Base-by-base conservation (phyloP, 768 basidiomycete species). In the Sistotremastrum niveocremeum region DNA sequence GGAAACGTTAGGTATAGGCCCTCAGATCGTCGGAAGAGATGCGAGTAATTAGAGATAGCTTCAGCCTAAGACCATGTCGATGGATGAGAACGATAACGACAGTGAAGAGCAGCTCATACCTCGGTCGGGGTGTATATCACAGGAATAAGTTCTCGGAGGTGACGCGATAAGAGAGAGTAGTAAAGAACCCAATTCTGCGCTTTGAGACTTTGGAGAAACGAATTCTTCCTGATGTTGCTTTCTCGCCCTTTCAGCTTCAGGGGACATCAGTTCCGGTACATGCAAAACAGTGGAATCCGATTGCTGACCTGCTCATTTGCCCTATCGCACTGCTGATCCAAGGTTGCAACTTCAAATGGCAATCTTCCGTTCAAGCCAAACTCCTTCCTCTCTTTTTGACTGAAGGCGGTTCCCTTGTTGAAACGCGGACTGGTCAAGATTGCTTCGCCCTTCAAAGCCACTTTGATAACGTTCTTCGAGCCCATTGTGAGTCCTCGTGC, bases 61-160 rank as follows among this genome's bases (percentile, higher is more conserved):
- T 87, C 81, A 4, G 81, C 84, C 76, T 87, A 55, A 20, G 20
- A 7, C 50, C 49, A 11, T 29, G 29, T 39, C 34, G 37, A 46
- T 28, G 12, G 34, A 41, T 36, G 28, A 34, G 44, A 34, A 10
- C 8, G 5, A 29, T 6, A 44, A 51, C 1, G 45, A 42, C 7
- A 12, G n/a, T 42, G 29, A 4, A 7, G 45, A 28, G 39, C 41
- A 11, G 34, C 2, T 55, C 70, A 37, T 45, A 80, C 80, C 71
- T 81, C 74, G 4, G 84, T 85, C 4, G 86, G 85, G 0, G 86
- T 91, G 52, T 90, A 90, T 45, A 89, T 79, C 49, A 90, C 77
- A 40, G 72, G 72, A 29, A 81, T 67, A 41, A 83, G 63, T 56
- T 84, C 81, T 45, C 68, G 66, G 44, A 85, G 62, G 56, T 85